Evolutionary conservation across 768 basidiomycete genomes (phyloP).

Genomic region (Phanerochaete carnosa): DNA sequence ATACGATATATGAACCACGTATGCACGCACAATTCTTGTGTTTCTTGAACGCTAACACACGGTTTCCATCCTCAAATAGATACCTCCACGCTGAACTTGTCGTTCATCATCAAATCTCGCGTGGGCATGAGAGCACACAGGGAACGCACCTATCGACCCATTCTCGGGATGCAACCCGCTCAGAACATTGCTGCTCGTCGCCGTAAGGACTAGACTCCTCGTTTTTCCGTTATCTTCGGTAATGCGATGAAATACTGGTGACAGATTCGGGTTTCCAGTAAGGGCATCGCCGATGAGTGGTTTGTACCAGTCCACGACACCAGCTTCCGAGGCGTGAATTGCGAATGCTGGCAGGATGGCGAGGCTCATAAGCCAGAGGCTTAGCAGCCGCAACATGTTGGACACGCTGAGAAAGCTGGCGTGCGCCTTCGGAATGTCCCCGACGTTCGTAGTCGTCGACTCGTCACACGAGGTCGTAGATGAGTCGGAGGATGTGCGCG

Average conservation of each 20-base stretch:
- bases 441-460: neutral
- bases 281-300: slow-evolving; percentile 71
- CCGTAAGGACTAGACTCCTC: slow-evolving; percentile 55
- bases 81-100: slow-evolving; percentile 70
- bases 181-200: slow-evolving; percentile 73
- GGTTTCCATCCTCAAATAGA: slow-evolving; percentile 67
- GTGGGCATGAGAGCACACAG: neutral
- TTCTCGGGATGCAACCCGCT: slow-evolving; percentile 66
- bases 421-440: neutral
- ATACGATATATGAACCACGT: neutral
- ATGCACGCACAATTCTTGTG: slow-evolving; percentile 50
- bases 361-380: neutral
- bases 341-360: slow-evolving; percentile 1
- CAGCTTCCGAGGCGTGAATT: slow-evolving; percentile 61
- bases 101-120: neutral
- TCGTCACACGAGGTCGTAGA: neutral
- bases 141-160: slow-evolving; percentile 65
- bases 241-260: slow-evolving; percentile 57
- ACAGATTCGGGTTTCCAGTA: slow-evolving; percentile 41
- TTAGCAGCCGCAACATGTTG: neutral
- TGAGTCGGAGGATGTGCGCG: neutral
- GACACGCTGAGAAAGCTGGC: neutral
- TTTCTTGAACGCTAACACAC: slow-evolving; percentile 60
- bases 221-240: slow-evolving; percentile 24
- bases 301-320: slow-evolving; percentile 87